A percentile compares a stretch with the other conserved stretches of the same genome.
These are phyloP conservation scores for Seiridium cupressi DNA, from an alignment of 2,329 filamentous ascomycete species.

Conservation along the genomic window DNA sequence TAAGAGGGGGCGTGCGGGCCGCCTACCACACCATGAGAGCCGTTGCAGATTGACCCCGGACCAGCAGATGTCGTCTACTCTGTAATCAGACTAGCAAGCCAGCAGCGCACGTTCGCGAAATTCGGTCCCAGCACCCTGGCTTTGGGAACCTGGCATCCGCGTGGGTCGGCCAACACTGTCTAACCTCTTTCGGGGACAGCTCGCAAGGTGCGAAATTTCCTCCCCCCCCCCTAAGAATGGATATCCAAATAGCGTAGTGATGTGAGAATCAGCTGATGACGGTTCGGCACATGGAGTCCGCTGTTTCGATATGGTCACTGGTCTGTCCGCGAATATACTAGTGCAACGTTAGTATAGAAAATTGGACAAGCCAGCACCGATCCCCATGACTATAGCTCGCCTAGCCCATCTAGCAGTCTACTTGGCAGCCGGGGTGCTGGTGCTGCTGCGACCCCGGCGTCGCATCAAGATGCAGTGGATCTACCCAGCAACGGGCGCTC, in stretches of 20 bases:
- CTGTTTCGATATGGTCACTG: background rate
- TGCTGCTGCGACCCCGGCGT: background rate
- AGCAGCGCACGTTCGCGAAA: background rate
- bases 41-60: conserved; percentile 2
- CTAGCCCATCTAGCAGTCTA: background rate
- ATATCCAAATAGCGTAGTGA: background rate
- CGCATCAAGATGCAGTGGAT: background rate
- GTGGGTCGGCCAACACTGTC: background rate
- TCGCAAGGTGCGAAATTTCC: background rate
- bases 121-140: conserved; percentile 2
- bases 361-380: background rate
- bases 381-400: background rate
- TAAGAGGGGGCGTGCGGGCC: conserved; percentile 1
- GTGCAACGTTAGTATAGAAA: background rate
- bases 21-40: conserved; percentile 3
- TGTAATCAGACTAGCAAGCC: background rate
- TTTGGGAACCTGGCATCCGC: conserved; percentile 3
- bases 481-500: background rate
- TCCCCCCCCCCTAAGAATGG: background rate
- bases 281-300: background rate
- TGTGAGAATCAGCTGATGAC: background rate
- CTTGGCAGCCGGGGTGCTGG: no score
- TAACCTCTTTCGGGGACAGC: background rate
- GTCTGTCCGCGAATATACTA: background rate
- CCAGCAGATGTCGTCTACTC: background rate